Conservation (phyloP, 1,284 basidiomycete species). For the Pseudozyma hubeiensis region DNA sequence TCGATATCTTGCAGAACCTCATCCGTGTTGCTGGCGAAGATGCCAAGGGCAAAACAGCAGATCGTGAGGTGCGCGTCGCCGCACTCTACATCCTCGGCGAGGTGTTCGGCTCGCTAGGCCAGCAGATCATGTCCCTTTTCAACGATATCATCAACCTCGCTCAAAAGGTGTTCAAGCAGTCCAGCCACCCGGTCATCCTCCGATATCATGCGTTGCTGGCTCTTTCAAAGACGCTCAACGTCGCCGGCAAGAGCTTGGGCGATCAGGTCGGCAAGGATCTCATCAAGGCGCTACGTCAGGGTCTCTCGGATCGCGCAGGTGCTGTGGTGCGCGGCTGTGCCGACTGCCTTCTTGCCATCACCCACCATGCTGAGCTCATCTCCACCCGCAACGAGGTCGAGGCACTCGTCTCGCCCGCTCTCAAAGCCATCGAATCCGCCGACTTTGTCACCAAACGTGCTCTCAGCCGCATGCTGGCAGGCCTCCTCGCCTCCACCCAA, state of each 20-base stretch:
- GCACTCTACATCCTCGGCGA: constrained; percentile 85
- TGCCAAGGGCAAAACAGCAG: constrained; percentile 73
- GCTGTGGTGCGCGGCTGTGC: constrained; percentile 87
- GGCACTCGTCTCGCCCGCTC: constrained; percentile 76
- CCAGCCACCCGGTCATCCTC: constrained; percentile 74
- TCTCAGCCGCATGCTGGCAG: constrained; percentile 82
- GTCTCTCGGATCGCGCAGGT: constrained; percentile 84
- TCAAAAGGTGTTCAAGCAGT: constrained; percentile 45
- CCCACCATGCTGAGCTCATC: constrained; percentile 62
- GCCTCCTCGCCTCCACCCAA: constrained; percentile 87
- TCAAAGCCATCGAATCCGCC: constrained; percentile 79
- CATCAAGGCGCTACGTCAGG: constrained; percentile 81
- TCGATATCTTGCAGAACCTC: constrained; percentile 79
- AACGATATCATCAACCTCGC: constrained; percentile 75
- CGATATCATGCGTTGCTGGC: constrained; percentile 84
- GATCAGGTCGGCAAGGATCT: constrained; percentile 85
- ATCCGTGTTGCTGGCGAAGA: constrained; percentile 53
- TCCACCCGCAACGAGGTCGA: constrained; percentile 79
- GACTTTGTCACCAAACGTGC: constrained; percentile 86
- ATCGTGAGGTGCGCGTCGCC: constrained; percentile 79
- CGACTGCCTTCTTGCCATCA: constrained; percentile 71
- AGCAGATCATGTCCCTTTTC: constrained; percentile 92
- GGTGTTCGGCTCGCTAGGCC: constrained; percentile 83
- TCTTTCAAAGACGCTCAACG: constrained; percentile 79
- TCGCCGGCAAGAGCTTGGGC: constrained; percentile 83